Conservation (phyloP, 352 stramenopile genomes). For the Phytophthora quininea region DNA sequence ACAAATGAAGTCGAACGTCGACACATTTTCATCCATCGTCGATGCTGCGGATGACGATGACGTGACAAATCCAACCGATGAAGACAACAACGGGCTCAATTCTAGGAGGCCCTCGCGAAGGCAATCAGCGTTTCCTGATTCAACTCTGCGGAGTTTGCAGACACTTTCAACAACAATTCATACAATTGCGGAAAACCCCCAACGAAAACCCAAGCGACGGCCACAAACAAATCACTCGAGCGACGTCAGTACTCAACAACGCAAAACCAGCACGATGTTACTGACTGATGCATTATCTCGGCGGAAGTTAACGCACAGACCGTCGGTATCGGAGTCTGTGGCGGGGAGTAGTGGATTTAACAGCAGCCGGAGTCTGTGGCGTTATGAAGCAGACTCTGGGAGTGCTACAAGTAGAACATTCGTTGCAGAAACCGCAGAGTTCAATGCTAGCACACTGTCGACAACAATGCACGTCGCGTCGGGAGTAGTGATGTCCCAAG, state of each 20-base stretch:
- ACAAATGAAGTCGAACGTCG: constrained; percentile 47
- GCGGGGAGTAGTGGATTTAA: constrained; percentile 14
- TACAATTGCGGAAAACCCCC: constrained; percentile 26
- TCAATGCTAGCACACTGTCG: constrained; percentile 27
- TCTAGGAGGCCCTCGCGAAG: constrained; percentile 12
- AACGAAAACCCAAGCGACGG: constrained; percentile 17
- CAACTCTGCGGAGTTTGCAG: constrained; percentile 8
- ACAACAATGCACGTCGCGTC: constrained; percentile 40
- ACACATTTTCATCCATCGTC: constrained; percentile 47
- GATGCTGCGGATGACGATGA: constrained; percentile 10
- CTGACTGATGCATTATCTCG: constrained; percentile 36
- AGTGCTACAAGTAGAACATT: constrained; percentile 25
- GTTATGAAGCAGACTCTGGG: constrained; percentile 25
- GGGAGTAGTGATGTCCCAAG: constrained; percentile 50
- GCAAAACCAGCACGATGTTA: constrained; percentile 15
- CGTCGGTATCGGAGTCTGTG: constrained; percentile 17
- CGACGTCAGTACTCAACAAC: constrained; percentile 14
- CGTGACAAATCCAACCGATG: neutral
- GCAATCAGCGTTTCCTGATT: neutral
- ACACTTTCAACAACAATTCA: constrained; percentile 17
- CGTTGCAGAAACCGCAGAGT: constrained; percentile 25
- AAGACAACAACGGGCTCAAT: neutral
- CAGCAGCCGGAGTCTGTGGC: constrained; percentile 30
- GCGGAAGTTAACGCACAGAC: constrained; percentile 16
- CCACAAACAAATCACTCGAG: constrained; percentile 16